phyloP scores from a whole-genome alignment of 1,284 basidiomycete species.

The Pseudozyma pruni region DNA sequence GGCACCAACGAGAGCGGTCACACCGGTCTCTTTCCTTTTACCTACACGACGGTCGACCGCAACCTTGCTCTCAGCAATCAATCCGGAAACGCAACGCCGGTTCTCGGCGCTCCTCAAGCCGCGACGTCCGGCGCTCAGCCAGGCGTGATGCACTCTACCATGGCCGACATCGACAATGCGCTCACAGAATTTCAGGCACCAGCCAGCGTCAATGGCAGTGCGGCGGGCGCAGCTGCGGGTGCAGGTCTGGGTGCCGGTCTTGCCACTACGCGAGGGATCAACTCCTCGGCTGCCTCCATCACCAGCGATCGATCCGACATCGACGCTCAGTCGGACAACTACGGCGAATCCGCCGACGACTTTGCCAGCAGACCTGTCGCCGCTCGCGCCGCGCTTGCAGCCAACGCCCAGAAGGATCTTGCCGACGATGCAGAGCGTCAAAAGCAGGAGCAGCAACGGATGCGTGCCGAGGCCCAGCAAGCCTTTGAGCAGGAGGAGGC shows the following conservation, averaged over 20 bases:
- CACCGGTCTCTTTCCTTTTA: conserved; percentile 88
- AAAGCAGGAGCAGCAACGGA: conserved; percentile 49
- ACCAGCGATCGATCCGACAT: conserved; percentile 53
- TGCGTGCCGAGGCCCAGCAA: conserved; percentile 48
- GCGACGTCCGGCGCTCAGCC: conserved; percentile 14
- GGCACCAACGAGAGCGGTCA: conserved; percentile 85
- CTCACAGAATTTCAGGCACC: conserved; percentile 57
- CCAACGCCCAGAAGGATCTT: conserved; percentile 62
- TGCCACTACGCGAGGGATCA: conserved; percentile 17
- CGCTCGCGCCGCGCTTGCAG: conserved; percentile 63
- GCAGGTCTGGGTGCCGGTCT: conserved; percentile 4
- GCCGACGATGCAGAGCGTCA: conserved; percentile 48
- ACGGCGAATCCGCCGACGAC: conserved; percentile 46
- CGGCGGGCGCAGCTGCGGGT: not conserved
- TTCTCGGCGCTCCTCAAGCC: conserved; percentile 36
- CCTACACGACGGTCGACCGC: conserved; percentile 75
- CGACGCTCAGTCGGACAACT: conserved; percentile 38
- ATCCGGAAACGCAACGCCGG: conserved; percentile 31
- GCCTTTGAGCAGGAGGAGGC: conserved; percentile 61
- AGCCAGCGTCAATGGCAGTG: conserved; percentile 9
- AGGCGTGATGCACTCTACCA: conserved; percentile 64
- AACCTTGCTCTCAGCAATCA: conserved; percentile 47
- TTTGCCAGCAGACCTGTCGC: conserved; percentile 50
- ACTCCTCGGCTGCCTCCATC: conserved; percentile 42
- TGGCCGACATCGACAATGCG: conserved; percentile 67